These are phyloP conservation scores for Canavalia gladiata DNA, from an alignment of 306 rosid genomes.

Conservation along the genomic window DNA sequence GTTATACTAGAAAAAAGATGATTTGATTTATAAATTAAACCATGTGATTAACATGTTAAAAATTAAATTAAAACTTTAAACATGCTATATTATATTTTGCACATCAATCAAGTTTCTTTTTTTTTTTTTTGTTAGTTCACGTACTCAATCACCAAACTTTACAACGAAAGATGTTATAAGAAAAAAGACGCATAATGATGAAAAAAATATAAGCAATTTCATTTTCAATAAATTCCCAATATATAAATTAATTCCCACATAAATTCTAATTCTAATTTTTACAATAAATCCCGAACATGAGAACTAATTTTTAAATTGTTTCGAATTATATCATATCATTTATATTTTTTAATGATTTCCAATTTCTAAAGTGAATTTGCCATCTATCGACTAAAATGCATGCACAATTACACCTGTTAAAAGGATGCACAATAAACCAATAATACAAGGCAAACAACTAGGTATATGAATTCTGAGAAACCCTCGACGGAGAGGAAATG, in stretches of 20 bases:
- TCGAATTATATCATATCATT: background rate
- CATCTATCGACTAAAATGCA: background rate
- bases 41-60: too few relatives aligned
- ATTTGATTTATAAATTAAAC: too few relatives aligned
- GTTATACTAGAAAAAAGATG: too few relatives aligned
- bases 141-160: background rate
- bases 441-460: slow-evolving; percentile 34
- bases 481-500: slow-evolving; percentile 30
- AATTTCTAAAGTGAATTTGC: background rate
- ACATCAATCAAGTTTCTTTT: too few relatives aligned
- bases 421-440: slow-evolving; percentile 23
- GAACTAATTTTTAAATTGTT: background rate
- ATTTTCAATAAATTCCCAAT: background rate
- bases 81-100: too few relatives aligned
- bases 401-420: background rate
- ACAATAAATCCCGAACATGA: background rate
- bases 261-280: background rate
- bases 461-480: slow-evolving; percentile 44
- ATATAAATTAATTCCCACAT: background rate
- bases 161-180: background rate
- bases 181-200: background rate
- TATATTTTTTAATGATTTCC: background rate
- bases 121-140: background rate
- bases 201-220: background rate
- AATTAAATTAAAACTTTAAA: too few relatives aligned